phyloP scores from a whole-genome alignment of 2,329 filamentous ascomycete species.

The Fusarium ambrosium region DNA sequence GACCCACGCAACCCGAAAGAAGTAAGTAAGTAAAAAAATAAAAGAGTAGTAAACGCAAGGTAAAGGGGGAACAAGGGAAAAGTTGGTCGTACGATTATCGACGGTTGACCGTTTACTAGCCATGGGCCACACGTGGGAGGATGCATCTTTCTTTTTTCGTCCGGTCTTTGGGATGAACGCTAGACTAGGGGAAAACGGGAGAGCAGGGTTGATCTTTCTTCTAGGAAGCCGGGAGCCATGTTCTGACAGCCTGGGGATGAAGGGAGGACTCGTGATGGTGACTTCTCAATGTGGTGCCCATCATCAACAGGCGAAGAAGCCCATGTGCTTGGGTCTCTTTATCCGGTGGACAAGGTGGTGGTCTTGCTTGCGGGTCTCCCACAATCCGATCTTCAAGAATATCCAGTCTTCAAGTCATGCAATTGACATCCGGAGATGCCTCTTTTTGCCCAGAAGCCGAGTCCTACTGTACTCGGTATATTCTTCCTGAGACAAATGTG shows the following conservation, averaged over 20 bases:
- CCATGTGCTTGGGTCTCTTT: background rate
- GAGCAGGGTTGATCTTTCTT: slow-evolving; percentile 15
- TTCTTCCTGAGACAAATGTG: background rate
- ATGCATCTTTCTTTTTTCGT: background rate
- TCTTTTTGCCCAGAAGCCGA: background rate
- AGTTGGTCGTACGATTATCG: slow-evolving; percentile 30
- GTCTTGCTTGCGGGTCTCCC: background rate
- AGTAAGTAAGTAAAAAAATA: too few species aligned
- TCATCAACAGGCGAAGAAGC: background rate
- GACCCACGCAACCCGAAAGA: slow-evolving; percentile 9
- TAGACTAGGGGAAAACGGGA: slow-evolving; percentile 11
- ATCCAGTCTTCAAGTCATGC: background rate
- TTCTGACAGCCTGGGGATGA: background rate
- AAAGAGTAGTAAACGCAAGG: background rate
- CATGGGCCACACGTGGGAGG: background rate
- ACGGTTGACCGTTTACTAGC: slow-evolving; percentile 11
- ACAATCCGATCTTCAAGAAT: background rate
- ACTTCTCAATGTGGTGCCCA: background rate
- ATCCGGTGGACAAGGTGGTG: background rate
- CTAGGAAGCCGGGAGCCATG: background rate
- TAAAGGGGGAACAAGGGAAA: background rate
- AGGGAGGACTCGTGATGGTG: too few species aligned
- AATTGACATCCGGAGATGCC: background rate
- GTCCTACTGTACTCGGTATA: background rate
- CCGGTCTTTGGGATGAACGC: slow-evolving; percentile 24